Percentiles rank a stretch among this genome's conserved stretches.
These are phyloP conservation scores for Didymella pinodella DNA, from an alignment of 2,329 filamentous ascomycete genomes.

Conservation along the genomic window DNA sequence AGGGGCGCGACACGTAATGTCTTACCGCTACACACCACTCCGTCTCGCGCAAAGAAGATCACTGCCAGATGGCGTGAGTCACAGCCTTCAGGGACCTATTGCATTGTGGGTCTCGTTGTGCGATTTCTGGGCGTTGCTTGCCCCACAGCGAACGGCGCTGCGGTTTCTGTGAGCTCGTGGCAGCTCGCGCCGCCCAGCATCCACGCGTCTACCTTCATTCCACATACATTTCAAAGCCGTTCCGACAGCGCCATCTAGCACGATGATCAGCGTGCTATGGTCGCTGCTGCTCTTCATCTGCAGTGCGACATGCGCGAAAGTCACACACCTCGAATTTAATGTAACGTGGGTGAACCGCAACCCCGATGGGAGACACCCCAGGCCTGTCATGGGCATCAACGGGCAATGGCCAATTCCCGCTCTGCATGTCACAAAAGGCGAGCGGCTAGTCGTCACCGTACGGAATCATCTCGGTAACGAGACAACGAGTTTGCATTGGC, in stretches of 20 bases:
- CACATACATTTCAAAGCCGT: background rate
- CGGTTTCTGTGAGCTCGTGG: constrained; percentile 1
- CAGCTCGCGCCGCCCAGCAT: background rate
- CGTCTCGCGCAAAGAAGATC: background rate
- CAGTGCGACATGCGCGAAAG: constrained; percentile 28
- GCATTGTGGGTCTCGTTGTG: background rate
- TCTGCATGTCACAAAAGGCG: constrained; percentile 76
- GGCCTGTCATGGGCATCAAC: constrained; percentile 70
- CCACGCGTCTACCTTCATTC: background rate
- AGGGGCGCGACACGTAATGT: background rate
- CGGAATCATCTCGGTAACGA: constrained; percentile 70
- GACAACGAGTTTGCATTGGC: constrained; percentile 74
- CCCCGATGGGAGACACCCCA: constrained; percentile 58
- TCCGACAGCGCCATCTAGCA: background rate
- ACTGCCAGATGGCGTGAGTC: constrained; percentile 4
- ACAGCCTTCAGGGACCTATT: background rate
- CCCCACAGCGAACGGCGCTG: constrained; percentile 2
- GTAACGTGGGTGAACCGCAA: constrained; percentile 63
- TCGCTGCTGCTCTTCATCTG: constrained; percentile 14
- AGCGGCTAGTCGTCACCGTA: constrained; percentile 72
- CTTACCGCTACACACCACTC: background rate
- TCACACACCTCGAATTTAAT: constrained; percentile 58
- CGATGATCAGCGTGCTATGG: constrained; percentile 5
- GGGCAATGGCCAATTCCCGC: constrained; percentile 75
- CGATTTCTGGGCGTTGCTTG: background rate